Evolutionary conservation across 1,284 basidiomycete species (phyloP), one percentile per base, ranked within the genome.

Genomic region (Xerocomus amazonicus): DNA sequence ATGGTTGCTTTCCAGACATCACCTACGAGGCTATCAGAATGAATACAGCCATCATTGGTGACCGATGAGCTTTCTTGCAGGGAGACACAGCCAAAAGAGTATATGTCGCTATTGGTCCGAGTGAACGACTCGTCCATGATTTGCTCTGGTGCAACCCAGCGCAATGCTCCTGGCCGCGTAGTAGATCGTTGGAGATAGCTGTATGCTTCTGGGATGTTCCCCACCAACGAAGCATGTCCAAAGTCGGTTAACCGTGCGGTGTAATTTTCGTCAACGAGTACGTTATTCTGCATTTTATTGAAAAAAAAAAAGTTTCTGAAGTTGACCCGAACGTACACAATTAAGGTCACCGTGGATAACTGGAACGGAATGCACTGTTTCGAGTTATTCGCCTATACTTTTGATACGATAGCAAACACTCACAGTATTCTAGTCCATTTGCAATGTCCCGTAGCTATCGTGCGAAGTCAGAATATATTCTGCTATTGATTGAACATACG

Each of bases 281-380:
- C 32, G 8, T 51, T 51, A 6, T 38, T 51, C 47, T 51, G 19
- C 29, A 14, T n/a, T 23, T 9, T 12, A n/a, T n/a, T n/a, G n/a
- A n/a, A n/a, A n/a, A n/a, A n/a, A n/a, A n/a, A n/a, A n/a, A n/a
- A n/a, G n/a, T n/a, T n/a, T n/a, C n/a, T n/a, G n/a, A n/a, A n/a
- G n/a, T n/a, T n/a, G n/a, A n/a, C n/a, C n/a, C n/a, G n/a, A n/a
- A 43, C 34, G 27, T 10, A 48, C 40, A 26, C 40, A 29, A 12
- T 45, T 59, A 10, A 59, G 47, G 28, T 59, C 58, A 3, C 58
- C 57, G 7, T 59, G 59, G 3, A 59, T 34, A 1, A 62, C 40
- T 0, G 35, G 45, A 27, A 50, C 16, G 1, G 58, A 59, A 23
- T 62, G 58, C n/a, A 59, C 58, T 59, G 9, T 14, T 3, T 0